Base-by-base conservation (phyloP, 345 rosid genomes). In the Sonneratia caseolaris region DNA sequence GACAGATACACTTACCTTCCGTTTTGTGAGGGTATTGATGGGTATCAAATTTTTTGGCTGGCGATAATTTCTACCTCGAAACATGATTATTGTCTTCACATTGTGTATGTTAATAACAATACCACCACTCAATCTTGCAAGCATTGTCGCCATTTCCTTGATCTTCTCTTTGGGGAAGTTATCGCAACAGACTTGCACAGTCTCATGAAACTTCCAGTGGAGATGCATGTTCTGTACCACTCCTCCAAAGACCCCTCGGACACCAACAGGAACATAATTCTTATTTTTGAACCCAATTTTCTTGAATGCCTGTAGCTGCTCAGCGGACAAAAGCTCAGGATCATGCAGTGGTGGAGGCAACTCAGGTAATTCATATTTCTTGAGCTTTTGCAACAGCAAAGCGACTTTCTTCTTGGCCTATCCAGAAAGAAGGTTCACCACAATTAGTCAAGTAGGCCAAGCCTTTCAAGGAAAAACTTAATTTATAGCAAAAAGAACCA, bases 171-270 rank as follows among this genome's bases (percentile, higher is more conserved):
- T 88, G 21, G 97, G 93, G 72, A 91, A 90, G 81, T 91, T 90
- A 81, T 91, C 98, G 70, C 98, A 94, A 64, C 95, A 90, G 71
- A 91, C 97, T 83, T 94, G 98, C 49, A 94, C 96, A 0, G 98
- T 94, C 86, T 94, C 97, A 70, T 94, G 98, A 84, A 94, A 94
- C 84, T 94, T 94, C 98, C 97, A 94, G 64, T 94, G 98, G 73
- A 94, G 84, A 84, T 94, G 98, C 97, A 94, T 90, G 79, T 94
- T 94, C 71, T 92, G 98, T 7, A 94, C 97, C 37, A 92, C 98
- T 71, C 98, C 98, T 72, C 97, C 97, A 81, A 94, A 94, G 71
- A 94, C 98, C 68, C 98, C 98, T 74, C 98, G 91, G 49, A 92
- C 93, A 84, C 98, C 98, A 56, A 94, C 98, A 42, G 97, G 97